Evolutionary conservation across 2,329 filamentous ascomycete species (phyloP).

Genomic region (Tolypocladium pustulatum): DNA sequence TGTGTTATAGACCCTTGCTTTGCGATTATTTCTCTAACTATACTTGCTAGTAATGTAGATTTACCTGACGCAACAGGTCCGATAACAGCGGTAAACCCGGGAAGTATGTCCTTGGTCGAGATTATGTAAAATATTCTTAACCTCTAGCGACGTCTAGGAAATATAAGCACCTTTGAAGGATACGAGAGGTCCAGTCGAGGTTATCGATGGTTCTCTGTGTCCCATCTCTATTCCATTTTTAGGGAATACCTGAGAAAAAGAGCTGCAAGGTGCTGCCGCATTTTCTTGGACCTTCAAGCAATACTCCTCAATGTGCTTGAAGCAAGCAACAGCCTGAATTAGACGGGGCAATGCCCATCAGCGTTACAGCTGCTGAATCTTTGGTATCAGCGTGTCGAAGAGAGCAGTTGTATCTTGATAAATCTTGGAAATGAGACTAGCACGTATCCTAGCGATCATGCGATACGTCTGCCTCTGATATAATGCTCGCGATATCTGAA

Average conservation of each 20-base stretch:
- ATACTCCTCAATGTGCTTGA: neutral
- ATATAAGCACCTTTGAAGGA: neutral
- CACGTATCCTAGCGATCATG: neutral
- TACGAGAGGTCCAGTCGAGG: neutral
- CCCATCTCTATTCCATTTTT: neutral
- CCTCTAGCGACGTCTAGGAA: neutral
- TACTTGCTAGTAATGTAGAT: neutral
- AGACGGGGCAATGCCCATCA: neutral
- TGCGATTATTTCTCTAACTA: neutral
- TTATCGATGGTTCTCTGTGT: neutral
- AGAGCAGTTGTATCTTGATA: neutral
- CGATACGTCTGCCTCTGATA: neutral
- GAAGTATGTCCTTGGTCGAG: neutral
- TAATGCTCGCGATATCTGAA: neutral
- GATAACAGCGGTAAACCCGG: neutral
- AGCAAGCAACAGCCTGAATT: neutral
- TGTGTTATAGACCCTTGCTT: neutral
- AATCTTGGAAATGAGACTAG: neutral
- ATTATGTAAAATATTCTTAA: neutral
- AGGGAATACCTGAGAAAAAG: neutral
- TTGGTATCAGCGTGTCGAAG: neutral
- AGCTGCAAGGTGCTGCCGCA: neutral
- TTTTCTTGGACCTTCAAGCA: neutral
- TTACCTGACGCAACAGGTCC: neutral
- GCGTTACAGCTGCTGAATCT: neutral